These are phyloP conservation scores for Fallopia convolvulus DNA, from an alignment of 148 eudicot species.

Conservation along the genomic window DNA sequence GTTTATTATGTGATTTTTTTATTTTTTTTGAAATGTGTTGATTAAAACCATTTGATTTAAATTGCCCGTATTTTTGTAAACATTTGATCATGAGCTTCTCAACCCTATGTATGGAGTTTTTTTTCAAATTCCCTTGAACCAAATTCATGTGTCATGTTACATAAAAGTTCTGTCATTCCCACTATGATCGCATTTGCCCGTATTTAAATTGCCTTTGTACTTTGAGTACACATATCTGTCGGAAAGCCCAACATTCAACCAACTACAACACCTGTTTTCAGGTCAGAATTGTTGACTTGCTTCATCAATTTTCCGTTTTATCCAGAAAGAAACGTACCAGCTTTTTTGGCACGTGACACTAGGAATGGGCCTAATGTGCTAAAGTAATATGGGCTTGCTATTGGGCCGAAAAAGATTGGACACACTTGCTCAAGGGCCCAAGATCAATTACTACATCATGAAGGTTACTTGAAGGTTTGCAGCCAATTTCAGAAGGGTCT, in stretches of 20 bases:
- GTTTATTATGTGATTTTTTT: too few species aligned
- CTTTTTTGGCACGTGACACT: not conserved
- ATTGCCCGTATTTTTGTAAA: not conserved
- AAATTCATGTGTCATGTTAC: not conserved
- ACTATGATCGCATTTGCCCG: not conserved
- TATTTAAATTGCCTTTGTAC: not conserved
- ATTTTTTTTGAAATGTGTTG: too few species aligned
- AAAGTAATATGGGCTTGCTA: not conserved
- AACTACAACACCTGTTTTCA: not conserved
- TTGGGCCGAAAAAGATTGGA: not conserved
- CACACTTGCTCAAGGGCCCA: not conserved
- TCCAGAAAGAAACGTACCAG: not conserved
- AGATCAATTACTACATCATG: not conserved
- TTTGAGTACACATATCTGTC: not conserved
- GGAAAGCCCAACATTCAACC: not conserved
- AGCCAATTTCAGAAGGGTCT: not conserved
- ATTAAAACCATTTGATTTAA: not conserved
- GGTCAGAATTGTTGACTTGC: not conserved
- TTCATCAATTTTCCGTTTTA: not conserved
- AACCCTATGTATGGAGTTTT: too few species aligned
- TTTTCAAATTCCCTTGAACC: too few species aligned
- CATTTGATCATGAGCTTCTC: too few species aligned
- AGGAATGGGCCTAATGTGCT: not conserved
- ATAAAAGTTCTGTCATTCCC: not conserved
- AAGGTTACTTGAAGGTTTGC: not conserved